Base-by-base conservation (phyloP, 305 asterid species). In the Fraxinus xanthoxyloides region DNA sequence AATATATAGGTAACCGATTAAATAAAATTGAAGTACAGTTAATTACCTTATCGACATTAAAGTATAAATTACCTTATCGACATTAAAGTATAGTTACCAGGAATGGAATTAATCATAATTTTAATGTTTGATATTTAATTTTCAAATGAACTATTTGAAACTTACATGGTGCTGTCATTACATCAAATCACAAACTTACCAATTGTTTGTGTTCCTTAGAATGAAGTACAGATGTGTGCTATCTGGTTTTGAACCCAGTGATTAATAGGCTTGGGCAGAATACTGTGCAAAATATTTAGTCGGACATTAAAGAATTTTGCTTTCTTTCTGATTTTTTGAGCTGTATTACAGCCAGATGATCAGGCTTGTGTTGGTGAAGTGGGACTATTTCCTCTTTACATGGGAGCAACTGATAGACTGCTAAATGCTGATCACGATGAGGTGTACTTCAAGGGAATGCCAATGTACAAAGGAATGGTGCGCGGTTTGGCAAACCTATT, bases 381-480 rank as follows among this genome's bases (percentile, higher is more conserved):
- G 80, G 99, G 97, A 28, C 74, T 95, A 82, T 92, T 89, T 88
- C 92, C 99, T 78, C 72, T 79, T 74, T 85, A 89, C 86, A 86
- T 95, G 95, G 99, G 99, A 59, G 97, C 97, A 46, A 89, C 93
- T 35, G 95, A 94, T 83, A 89, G 92, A 81, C 83, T 95, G 86
- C 91, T 94, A 63, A 95, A 95, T 85, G 98, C 97, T 77, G 94
- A 94, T 85, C 97, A 95, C 46, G 95, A 92, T 23, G 89, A 90
- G 85, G 94, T 94, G 76, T 95, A 95, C 89, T 95, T 94, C 86
- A 89, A 92, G 91, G 98, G 93, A 59, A 95, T 95, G 99, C 98
- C 99, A 0, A 84, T 77, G 38, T 90, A 89, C 91, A 90, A 89
- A 79, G 99, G 98, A 84, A 89, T 72, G 96, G 99, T 95, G 90